Base-by-base conservation (phyloP, 352 stramenopile species). In the Pythium volutum region DNA sequence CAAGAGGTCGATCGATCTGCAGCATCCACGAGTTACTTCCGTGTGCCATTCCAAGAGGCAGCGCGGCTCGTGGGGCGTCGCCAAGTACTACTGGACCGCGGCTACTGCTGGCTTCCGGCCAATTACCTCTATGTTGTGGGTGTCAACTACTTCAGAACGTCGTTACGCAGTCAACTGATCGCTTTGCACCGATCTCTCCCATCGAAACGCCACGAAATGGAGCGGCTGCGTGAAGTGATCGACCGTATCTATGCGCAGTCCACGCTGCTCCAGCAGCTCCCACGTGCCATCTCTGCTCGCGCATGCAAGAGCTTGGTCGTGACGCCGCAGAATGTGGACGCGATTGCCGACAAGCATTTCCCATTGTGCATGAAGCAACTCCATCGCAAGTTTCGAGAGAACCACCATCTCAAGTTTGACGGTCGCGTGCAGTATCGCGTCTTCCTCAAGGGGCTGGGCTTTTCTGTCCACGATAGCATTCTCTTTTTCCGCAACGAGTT, bases 351-450 rank as follows among this genome's bases (percentile, higher is more conserved):
- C 9, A 74, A 67, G 22, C 76, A 87, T 39, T 89, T 95, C 55
- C 88, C 88, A 23, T 73, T 93, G 23, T 95, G 88, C 51, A 95
- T 95, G 88, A 70, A 74, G 48, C 69, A 84, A 8, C 48, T 95
- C 29, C 83, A 93, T 59, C 69, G 69, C 48, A 90, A 90, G 42
- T 47, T 96, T 10, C 76, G 81, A 18, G 65, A 80, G 57, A 78
- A 88, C 42, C 79, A 93, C 58, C 86, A 96, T 64, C 75, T 96
- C 41, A 95, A 94, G 59, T 95, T 91, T 53, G 82, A 93, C 51
- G 88, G 85, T 3, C 82, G 88, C 2, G 69, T 93, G 45, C 88
- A 96, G 65, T 91, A 91, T 45, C 74, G 81, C 22, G 66, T 93
- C 52, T 96, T 96, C 43, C 80, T 96, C 46, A 94, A 96, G 62